Evolutionary conservation across 202 grass and related monocot species (phyloP), one percentile per base, ranked within the genome.

Genomic region (Panicum virgatum): DNA sequence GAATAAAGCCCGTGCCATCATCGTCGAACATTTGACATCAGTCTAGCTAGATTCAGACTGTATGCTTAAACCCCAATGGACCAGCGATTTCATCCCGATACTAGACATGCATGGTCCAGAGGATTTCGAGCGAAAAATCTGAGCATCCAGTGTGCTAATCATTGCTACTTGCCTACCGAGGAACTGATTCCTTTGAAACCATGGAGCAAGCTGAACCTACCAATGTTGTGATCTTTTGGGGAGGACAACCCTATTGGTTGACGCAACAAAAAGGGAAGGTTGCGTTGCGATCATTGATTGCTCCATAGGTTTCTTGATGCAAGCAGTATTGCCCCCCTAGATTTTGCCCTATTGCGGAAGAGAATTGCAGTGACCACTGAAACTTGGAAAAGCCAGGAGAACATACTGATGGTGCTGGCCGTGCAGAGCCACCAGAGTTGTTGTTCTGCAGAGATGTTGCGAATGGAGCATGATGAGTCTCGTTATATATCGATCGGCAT

Each of bases 131-230:
- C 22, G 10, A 65, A 66, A 86, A 80, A 60, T 75, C 29, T 80
- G 7, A 27, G 51, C 43, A 53, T 77, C 9, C 14, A 1, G 40
- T 29, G 13, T 57, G 73, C 62, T 72, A 85, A 78, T 86, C 66
- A 38, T 78, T 82, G 67, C 78, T 73, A 73, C 73, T 32, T 86
- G 57, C 78, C 42, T 60, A 77, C 45, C 50, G 16, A 44, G 63
- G 78, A 89, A 78, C 59, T 37, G 72, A 82, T 89, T 89, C 88
- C 78, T 60, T 19, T 52, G 73, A 82, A 72, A 25, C 73, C 59
- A 72, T 78, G 72, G 78, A 82, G 83, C 78, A 66, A 78, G 15
- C 66, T 80, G 70, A 88, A 60, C 82, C 77, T 61, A 65, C 77
- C 80, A 85, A 81, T 88, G 74, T 78, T 51, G 50, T 67, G 27